Base-by-base conservation (phyloP, 768 basidiomycete genomes). In the Termitomyces sp. region DNA sequence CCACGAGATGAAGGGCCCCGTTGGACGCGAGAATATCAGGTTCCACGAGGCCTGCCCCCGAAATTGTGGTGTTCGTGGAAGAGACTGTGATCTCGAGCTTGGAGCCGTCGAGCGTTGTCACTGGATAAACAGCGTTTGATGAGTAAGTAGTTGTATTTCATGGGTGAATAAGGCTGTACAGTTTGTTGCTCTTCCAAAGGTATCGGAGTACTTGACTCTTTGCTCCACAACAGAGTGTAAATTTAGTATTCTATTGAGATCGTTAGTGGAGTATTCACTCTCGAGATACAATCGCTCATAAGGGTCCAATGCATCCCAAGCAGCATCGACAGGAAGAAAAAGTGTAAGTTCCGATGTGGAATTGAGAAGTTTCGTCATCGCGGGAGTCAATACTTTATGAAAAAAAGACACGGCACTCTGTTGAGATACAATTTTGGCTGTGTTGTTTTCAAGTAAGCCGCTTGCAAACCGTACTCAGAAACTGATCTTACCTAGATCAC, bases 21-120 rank as follows among this genome's bases (percentile, higher is more conserved):
- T 99, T 99, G 30, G 90, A 87, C 5, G 91, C 95, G 64, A 94
- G 93, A 35, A 97, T 83, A 64, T 99, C 93, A 6, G 83, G 81
- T n/a, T 85, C 75, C 4, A 85, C 64, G 42, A 96, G 77, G 22
- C 76, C 73, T 7, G 88, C 83, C 45, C 72, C 72, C 34, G 83
- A 83, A 21, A 88, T 69, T 30, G 65, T 77, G 51, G 80, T 82
- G 57, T 79, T 80, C 38, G 84, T 76, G 1, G 77, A 65, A 24
- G 79, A 71, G n/a, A 77, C 74, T 1, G 73, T 69, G 41, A 94
- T 73, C 51, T 84, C 79, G 10, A 97, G 76, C 2, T 77, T 72
- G 11, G 79, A 79, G 17, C 90, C 90, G 51, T 85, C 80, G 57
- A 86, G 71, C 21, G 86, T 87, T 26, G 77, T 86, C 53, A 93